Evolutionary conservation across 2,329 filamentous ascomycete species (phyloP).

Genomic region (Annulohypoxylon truncatum): DNA sequence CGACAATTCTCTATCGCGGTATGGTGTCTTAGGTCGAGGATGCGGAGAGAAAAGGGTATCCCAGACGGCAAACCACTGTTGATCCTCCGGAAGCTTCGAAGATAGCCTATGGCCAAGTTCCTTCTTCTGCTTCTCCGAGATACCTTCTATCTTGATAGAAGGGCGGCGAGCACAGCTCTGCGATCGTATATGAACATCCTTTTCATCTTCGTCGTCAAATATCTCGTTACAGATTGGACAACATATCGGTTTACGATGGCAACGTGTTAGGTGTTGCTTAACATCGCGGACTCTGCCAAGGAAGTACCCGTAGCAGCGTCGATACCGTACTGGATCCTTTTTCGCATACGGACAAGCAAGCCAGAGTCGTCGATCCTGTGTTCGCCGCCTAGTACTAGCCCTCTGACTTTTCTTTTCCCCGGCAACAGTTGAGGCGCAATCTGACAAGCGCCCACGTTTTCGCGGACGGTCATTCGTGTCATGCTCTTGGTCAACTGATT

Average conservation of each 20-base stretch:
- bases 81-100: constrained; percentile 38
- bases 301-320: constrained; percentile 46
- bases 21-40: constrained; percentile 41
- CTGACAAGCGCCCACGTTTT: constrained; percentile 31
- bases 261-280: constrained; percentile 47
- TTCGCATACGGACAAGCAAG: constrained; percentile 51
- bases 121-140: constrained; percentile 44
- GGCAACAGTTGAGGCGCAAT: constrained; percentile 16
- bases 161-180: constrained; percentile 20
- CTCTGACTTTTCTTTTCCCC: constrained; percentile 29
- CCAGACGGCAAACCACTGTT: constrained; percentile 49
- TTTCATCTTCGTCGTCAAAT: constrained; percentile 40
- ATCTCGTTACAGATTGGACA: constrained; percentile 45
- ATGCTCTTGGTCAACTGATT: constrained; percentile 5
- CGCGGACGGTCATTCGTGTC: constrained; percentile 14
- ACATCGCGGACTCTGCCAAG: constrained; percentile 47
- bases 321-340: constrained; percentile 44
- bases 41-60: constrained; percentile 43
- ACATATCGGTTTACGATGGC: constrained; percentile 45
- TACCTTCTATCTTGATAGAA: constrained; percentile 32
- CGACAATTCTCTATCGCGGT: constrained; percentile 41
- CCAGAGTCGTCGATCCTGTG: constrained; percentile 34
- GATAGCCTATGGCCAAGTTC: constrained; percentile 38
- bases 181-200: constrained; percentile 36
- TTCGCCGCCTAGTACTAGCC: constrained; percentile 27